A percentile compares a stretch with the other conserved stretches of the same genome.
These are phyloP conservation scores for Fusarium irregulare DNA, from an alignment of 2,329 filamentous ascomycete species.

Conservation along the genomic window DNA sequence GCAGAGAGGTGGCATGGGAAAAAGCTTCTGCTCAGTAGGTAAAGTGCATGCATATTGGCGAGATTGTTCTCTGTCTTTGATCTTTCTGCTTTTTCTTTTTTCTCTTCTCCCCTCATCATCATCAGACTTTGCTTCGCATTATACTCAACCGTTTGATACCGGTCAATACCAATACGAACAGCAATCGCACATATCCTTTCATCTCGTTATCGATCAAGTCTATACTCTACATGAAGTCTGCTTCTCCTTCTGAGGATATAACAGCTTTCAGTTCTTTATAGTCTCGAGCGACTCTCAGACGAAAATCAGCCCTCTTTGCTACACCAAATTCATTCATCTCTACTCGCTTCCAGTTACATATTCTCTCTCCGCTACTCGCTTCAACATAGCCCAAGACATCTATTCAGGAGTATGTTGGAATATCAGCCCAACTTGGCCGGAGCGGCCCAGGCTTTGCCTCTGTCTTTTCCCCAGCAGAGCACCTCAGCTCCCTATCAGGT, in stretches of 20 bases:
- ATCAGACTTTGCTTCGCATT: slow-evolving; percentile 18
- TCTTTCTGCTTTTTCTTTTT: not conserved
- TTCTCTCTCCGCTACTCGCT: not conserved
- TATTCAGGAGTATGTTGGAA: slow-evolving; percentile 21
- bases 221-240: not conserved
- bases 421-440: not conserved
- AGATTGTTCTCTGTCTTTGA: not conserved
- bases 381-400: slow-evolving; percentile 5
- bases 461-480: not conserved
- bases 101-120: not conserved
- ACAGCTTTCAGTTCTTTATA: not conserved
- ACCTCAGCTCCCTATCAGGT: not conserved
- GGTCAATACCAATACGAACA: not conserved
- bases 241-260: slow-evolving; percentile 4
- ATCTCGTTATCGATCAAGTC: slow-evolving; percentile 4
- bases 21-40: not conserved
- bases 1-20: not conserved
- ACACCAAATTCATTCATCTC: not conserved
- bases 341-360: slow-evolving; percentile 1
- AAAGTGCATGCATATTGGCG: not conserved
- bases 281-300: not conserved
- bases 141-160: slow-evolving; percentile 17
- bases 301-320: not conserved
- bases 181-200: not conserved
- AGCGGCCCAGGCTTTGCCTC: not conserved